These are phyloP conservation scores for Trichoderma atroviride DNA, from an alignment of 2,329 filamentous ascomycete species.

Conservation along the genomic window DNA sequence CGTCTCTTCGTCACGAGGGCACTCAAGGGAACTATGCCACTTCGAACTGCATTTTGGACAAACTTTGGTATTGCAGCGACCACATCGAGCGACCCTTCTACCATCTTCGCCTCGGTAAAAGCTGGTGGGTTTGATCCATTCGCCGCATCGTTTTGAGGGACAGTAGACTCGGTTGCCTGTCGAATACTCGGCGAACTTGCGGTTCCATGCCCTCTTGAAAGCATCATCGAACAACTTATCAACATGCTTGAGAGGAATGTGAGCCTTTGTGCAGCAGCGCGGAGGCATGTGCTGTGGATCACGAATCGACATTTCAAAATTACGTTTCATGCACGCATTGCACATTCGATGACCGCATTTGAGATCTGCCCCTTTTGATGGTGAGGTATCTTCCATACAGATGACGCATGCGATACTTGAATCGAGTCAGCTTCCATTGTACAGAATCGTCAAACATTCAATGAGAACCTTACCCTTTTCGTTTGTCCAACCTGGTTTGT, in stretches of 20 bases:
- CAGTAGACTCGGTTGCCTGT: conserved; percentile 78
- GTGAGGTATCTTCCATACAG: conserved; percentile 69
- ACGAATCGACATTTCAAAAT: conserved; percentile 74
- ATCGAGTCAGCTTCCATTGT: conserved; percentile 27
- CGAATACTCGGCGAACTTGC: conserved; percentile 75
- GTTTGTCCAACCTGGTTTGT: conserved; percentile 31
- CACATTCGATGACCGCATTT: conserved; percentile 84
- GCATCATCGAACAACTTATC: conserved; percentile 71
- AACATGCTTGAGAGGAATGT: conserved; percentile 76
- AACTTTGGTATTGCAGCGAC: conserved; percentile 71
- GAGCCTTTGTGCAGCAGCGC: conserved; percentile 72
- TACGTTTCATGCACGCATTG: conserved; percentile 70
- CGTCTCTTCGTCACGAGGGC: conserved; percentile 71
- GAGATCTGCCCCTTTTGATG: conserved; percentile 68
- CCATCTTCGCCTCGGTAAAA: conserved; percentile 59
- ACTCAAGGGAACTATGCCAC: conserved; percentile 71
- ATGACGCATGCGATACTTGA: conserved; percentile 69
- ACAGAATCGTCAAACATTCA: conserved; percentile 7
- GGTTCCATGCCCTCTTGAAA: conserved; percentile 81
- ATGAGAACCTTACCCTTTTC: conserved; percentile 28
- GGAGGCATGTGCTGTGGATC: conserved; percentile 85
- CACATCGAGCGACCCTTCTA: conserved; percentile 70
- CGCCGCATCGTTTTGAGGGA: conserved; percentile 69
- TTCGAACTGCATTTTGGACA: conserved; percentile 74
- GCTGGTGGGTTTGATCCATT: conserved; percentile 76